Percentiles rank a stretch among this genome's conserved stretches.
Conservation (phyloP, 140 eudicot genomes). For the Flaveria floridana region DNA sequence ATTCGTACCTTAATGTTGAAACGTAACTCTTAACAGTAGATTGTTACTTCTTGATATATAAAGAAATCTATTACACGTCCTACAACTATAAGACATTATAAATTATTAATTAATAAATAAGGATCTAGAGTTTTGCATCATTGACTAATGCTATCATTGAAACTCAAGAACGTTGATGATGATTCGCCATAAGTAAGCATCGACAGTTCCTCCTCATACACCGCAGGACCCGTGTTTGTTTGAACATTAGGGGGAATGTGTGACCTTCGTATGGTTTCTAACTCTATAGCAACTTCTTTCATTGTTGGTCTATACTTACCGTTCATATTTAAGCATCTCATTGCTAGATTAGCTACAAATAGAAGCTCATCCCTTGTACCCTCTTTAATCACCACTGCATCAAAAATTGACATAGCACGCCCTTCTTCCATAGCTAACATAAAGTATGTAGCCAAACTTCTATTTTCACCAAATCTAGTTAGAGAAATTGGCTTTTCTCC, state of each 20-base stretch:
- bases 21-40: no score
- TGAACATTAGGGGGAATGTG: not conserved
- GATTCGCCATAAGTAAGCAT: not conserved
- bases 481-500: slow-evolving; percentile 23
- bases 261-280: slow-evolving; percentile 19
- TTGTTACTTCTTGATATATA: no score
- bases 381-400: not conserved
- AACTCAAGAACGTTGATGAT: slow-evolving; percentile 24
- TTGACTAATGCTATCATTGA: not conserved
- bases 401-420: not conserved
- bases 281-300: slow-evolving; percentile 28
- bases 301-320: slow-evolving; percentile 28
- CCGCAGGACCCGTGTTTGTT: not conserved
- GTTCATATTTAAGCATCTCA: slow-evolving; percentile 21
- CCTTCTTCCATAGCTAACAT: slow-evolving; percentile 23
- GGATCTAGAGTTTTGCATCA: not conserved
- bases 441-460: slow-evolving; percentile 29
- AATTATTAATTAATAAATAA: not conserved
- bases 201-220: not conserved
- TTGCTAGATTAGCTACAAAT: slow-evolving; percentile 20
- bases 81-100: not conserved
- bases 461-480: not conserved
- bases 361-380: slow-evolving; percentile 2
- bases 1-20: no score
- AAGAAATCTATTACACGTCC: not conserved